Base-by-base conservation (phyloP, 495 filamentous ascomycete genomes). In the Lichina pygmaea region DNA sequence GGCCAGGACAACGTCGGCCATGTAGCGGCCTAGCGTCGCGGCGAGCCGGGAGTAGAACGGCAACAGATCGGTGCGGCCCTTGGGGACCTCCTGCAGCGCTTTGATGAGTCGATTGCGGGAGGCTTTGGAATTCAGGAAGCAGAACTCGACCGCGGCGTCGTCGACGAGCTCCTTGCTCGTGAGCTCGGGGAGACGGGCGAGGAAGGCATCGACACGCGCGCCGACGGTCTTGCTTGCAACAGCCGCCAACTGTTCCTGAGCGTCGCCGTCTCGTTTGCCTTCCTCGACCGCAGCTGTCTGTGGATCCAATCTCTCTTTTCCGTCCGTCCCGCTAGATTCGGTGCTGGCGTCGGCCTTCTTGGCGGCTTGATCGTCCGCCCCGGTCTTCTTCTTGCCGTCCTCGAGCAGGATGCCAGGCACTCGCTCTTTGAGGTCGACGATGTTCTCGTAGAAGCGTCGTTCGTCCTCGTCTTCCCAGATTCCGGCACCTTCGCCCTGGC, bases 391-490 rank as follows among this genome's bases (percentile, higher is more conserved):
- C 61, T 92, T 95, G 43, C 73, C 75, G 55, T 95, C 86, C 52
- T 95, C 91, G 7, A 95, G 70, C 8, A 99, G 62, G 44, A 95
- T 86, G 10, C 76, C 80, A 8, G 89, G 89, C 16, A 99, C 89
- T 51, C 91, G 86, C 51, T 86, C 85, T 54, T 93, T 93, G 10
- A 99, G 67, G 57, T 99, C 89, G 13, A 89, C 76, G 6, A 95
- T 63, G 53, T 93, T 93, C 60, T 99, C 89, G 57, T 99, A 95
- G 58, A 95, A 99, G 34, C 89, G 78, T 46, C 91, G 70, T 57
- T 99, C 86, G 40, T 99, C 89, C 54, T 95, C 89, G 52, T 99
- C 89, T 62, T 95, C 91, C 89, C 89, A 99, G 52, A 95, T 94
- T 1, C 89, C 89, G n/a, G 84, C 70, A 7, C 86, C 86, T 49